A percentile compares a stretch with the other conserved stretches of the same genome.
These are phyloP conservation scores for Wickerhamomyces bovis DNA, from an alignment of 805 yeast species.

Conservation along the genomic window DNA sequence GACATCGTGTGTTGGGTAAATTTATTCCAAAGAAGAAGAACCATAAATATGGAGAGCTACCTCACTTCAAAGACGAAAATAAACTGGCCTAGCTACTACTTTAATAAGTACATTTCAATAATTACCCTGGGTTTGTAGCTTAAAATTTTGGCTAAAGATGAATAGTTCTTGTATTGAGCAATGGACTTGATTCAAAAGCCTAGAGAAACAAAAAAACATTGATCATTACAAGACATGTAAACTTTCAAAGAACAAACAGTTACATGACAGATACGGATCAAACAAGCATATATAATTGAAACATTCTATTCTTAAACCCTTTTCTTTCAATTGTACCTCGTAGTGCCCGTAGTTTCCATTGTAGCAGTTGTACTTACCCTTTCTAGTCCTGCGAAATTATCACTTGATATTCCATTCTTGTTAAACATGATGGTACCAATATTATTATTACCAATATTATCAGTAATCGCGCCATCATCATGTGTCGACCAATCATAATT, in stretches of 20 bases:
- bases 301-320: neutral
- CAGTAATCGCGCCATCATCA: neutral
- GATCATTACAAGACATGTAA: constrained; percentile 16
- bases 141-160: neutral
- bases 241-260: constrained; percentile 3
- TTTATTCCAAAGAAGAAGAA: constrained; percentile 31
- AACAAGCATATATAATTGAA: constrained; percentile 4
- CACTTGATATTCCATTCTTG: constrained; percentile 2
- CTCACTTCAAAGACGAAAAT: constrained; percentile 26
- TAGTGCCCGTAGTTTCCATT: constrained; percentile 12
- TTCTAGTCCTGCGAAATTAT: neutral
- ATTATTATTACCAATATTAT: too few species aligned
- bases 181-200: neutral
- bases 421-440: neutral
- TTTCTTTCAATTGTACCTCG: constrained; percentile 8
- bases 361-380: neutral
- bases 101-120: too few species aligned
- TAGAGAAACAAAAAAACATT: constrained; percentile 1
- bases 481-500: neutral
- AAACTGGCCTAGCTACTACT: neutral
- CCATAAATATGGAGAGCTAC: constrained; percentile 36
- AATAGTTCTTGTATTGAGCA: neutral
- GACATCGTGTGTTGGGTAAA: constrained; percentile 35
- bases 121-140: too few species aligned
- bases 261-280: constrained; percentile 22